Evolutionary conservation across 768 basidiomycete species (phyloP), one percentile per base, ranked within the genome.

Genomic region (Pseudohyphozyma bogoriensis): DNA sequence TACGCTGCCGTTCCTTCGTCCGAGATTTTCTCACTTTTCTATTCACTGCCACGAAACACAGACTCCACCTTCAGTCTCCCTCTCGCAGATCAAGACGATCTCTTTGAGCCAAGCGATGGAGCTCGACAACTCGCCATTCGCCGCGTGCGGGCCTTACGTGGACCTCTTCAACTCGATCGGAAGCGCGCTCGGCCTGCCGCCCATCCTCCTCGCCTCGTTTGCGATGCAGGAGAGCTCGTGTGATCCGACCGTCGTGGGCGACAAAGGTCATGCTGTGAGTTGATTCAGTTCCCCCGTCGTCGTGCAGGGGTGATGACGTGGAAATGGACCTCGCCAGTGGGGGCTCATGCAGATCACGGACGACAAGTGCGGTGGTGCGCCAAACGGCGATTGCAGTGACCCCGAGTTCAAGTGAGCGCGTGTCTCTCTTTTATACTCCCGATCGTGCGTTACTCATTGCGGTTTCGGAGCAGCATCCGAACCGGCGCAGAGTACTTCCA

Each of bases 181-280:
- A 29, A 59, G 65, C 28, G 62, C 79, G 68, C 74, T 74, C 63
- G 76, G 69, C 53, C 51, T 90, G 39, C 85, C 85, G 35, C 72
- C 86, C 10, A 86, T 89, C 70, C 74, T 92, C 65, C 72, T 91
- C 33, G 89, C 89, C 3, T 80, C 88, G 0, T 85, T 93, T 64
- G 88, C 88, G 40, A 85, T 93, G 86, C 89, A 92, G 71, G 91
- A 93, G 72, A 82, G 81, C 32, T 76, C 75, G 29, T 93, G 89
- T 77, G 82, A 84, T 16, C 26, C 51, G 13, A 22, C 3, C 28
- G 28, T 45, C 13, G 6, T 39, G 9, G 63, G 63, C 16, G 63
- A 64, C 39, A 24, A 56, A 11, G 62, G 62, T 13, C 53, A 56
- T 20, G 62, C 62, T 37, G 35, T 15, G 20, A 32, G 20, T 18